Conservation (phyloP, 768 basidiomycete species). For the Dioszegia hungarica region DNA sequence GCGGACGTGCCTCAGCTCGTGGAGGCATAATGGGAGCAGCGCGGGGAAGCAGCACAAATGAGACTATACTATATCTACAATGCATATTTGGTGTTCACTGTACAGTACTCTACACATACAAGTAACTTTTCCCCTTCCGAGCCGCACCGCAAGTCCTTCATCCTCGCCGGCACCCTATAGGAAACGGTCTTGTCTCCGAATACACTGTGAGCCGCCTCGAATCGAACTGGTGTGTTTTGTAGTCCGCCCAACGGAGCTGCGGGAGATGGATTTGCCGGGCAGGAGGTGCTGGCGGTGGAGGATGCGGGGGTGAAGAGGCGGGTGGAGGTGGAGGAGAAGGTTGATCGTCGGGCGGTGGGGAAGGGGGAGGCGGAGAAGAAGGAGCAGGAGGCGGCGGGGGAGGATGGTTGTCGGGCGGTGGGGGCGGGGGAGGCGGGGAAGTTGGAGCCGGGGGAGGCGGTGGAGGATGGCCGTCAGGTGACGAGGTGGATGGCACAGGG, state of each 20-base stretch:
- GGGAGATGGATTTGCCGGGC: neutral
- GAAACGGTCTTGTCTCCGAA: slow-evolving; percentile 19
- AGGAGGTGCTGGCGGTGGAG: slow-evolving; percentile 1
- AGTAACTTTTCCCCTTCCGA: too few species aligned
- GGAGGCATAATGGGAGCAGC: too few species aligned
- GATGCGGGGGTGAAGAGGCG: neutral
- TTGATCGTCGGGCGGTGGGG: slow-evolving; percentile 2
- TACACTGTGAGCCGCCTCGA: slow-evolving; percentile 26
- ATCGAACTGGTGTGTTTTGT: slow-evolving; percentile 29
- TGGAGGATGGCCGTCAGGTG: neutral
- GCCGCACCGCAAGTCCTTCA: too few species aligned
- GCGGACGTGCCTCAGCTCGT: too few species aligned
- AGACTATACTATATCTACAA: too few species aligned
- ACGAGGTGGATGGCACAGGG: neutral
- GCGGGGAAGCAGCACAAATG: too few species aligned
- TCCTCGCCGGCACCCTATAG: slow-evolving; percentile 19
- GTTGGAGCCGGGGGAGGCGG: neutral
- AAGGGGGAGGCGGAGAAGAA: slow-evolving; percentile 3
- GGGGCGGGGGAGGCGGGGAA: neutral
- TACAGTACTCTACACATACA: too few species aligned
- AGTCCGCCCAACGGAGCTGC: slow-evolving; percentile 29
- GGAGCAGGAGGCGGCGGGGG: neutral
- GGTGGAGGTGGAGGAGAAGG: slow-evolving; percentile 5
- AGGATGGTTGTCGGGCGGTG: neutral
- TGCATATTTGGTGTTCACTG: too few species aligned